These are phyloP conservation scores for Myxozyma vanderwaltii DNA, from an alignment of 805 yeast genomes.

Conservation along the genomic window DNA sequence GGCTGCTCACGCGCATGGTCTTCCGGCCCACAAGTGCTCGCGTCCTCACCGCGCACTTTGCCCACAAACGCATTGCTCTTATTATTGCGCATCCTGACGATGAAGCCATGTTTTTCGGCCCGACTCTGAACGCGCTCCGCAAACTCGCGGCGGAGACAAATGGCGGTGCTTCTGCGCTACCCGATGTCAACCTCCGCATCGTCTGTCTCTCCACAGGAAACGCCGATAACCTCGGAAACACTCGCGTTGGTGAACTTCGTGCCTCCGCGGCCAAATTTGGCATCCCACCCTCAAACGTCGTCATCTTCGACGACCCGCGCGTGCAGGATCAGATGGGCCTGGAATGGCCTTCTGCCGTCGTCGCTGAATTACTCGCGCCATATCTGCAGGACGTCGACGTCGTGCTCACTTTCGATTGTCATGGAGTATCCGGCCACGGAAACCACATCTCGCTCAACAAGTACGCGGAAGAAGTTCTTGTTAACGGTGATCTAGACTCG, in stretches of 20 bases:
- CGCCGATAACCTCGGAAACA: constrained; percentile 68
- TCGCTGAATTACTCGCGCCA: constrained; percentile 47
- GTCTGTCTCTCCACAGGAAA: constrained; percentile 69
- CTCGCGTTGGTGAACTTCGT: constrained; percentile 61
- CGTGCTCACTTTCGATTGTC: constrained; percentile 75
- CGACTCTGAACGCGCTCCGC: constrained; percentile 59
- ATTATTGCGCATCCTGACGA: constrained; percentile 97
- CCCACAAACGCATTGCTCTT: constrained; percentile 38
- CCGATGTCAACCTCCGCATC: constrained; percentile 15
- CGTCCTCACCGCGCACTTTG: constrained; percentile 14
- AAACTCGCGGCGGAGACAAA: constrained; percentile 31
- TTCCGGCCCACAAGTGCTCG: constrained; percentile 17
- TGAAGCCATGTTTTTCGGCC: constrained; percentile 96
- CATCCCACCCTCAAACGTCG: constrained; percentile 45
- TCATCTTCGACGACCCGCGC: constrained; percentile 52
- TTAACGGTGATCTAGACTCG: constrained; percentile 35
- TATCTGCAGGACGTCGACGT: constrained; percentile 41
- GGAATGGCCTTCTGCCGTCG: constrained; percentile 58
- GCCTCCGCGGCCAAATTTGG: constrained; percentile 60
- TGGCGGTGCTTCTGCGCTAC: background rate
- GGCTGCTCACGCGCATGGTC: constrained; percentile 10
- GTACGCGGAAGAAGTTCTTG: constrained; percentile 45
- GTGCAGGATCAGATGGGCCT: constrained; percentile 69
- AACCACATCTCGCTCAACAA: constrained; percentile 71
- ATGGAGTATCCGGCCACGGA: constrained; percentile 84